Evolutionary conservation across 768 basidiomycete species (phyloP).

Genomic region (Rhizopogon vinicolor): DNA sequence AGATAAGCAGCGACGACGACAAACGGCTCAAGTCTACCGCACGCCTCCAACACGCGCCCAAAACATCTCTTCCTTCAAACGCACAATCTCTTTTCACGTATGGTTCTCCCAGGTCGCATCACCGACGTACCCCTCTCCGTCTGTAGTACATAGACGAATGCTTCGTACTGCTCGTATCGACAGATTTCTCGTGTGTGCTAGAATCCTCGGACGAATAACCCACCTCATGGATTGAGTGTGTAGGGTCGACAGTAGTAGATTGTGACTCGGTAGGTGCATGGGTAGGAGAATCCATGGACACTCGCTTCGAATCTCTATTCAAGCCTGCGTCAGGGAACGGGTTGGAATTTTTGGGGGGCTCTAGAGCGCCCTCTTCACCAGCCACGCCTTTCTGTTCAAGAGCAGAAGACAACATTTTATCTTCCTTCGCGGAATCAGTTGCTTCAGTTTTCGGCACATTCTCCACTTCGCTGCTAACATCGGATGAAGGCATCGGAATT

Average conservation of each 20-base stretch:
- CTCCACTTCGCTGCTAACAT: not conserved
- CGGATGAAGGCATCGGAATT: not conserved
- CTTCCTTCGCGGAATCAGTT: not conserved
- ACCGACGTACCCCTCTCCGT: conserved; percentile 47
- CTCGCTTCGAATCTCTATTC: not conserved
- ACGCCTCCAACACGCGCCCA: conserved; percentile 71
- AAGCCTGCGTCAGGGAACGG: not conserved
- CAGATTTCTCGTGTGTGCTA: conserved; percentile 6
- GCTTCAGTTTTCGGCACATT: not conserved
- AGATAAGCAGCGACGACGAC: not conserved
- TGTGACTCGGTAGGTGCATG: not conserved
- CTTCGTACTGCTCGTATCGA: conserved; percentile 21
- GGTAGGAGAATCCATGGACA: not conserved
- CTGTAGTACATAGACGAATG: conserved; percentile 16
- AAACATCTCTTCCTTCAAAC: conserved; percentile 79
- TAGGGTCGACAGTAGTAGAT: not conserved
- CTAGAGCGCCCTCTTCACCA: not conserved
- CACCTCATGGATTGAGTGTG: not conserved
- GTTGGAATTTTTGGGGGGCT: not conserved
- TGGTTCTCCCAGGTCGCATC: conserved; percentile 82
- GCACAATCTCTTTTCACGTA: conserved; percentile 75
- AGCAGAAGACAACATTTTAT: not conserved
- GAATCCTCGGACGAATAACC: conserved; percentile 1
- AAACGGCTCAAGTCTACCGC: conserved; percentile 13
- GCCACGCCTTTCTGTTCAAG: not conserved